Percentiles rank a stretch among this genome's conserved stretches.
phyloP scores from a whole-genome alignment of 768 basidiomycete genomes.

The Plicaturopsis crispa region DNA sequence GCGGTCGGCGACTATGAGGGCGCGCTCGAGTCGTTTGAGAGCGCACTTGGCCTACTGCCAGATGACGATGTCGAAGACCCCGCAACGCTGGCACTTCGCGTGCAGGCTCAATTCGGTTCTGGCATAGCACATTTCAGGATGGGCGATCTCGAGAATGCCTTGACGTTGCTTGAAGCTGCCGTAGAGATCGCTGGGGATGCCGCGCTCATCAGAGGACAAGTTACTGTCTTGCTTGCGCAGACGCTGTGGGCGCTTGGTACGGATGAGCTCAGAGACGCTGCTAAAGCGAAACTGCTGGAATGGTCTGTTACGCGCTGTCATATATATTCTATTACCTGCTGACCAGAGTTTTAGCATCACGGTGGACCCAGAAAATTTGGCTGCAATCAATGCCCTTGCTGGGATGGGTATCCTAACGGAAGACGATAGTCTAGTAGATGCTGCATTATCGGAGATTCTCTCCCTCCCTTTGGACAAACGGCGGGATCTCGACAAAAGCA shows the following conservation, averaged over 20 bases:
- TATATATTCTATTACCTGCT: conserved; percentile 1
- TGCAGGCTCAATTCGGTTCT: conserved; percentile 61
- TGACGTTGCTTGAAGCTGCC: conserved; percentile 62
- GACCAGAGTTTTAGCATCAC: conserved; percentile 48
- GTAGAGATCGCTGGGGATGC: conserved; percentile 47
- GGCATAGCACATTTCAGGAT: conserved; percentile 67
- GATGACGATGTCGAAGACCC: conserved; percentile 31
- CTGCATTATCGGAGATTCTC: conserved; percentile 77
- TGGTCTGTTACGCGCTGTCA: conserved; percentile 39
- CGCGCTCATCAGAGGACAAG: conserved; percentile 49
- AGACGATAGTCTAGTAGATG: conserved; percentile 78
- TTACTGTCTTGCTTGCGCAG: conserved; percentile 74
- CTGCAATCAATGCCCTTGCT: conserved; percentile 76
- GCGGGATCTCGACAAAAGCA: conserved; percentile 56
- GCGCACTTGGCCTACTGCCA: conserved; percentile 59
- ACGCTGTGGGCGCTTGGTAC: conserved; percentile 78
- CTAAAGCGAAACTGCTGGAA: conserved; percentile 73
- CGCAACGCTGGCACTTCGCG: conserved; percentile 35
- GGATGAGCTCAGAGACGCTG: conserved; percentile 68
- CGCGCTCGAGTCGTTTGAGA: conserved; percentile 65
- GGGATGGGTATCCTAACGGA: conserved; percentile 83
- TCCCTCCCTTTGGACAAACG: conserved; percentile 60
- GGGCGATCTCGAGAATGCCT: conserved; percentile 52
- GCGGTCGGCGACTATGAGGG: conserved; percentile 47
- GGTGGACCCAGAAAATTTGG: conserved; percentile 67